These are phyloP conservation scores for Cryptococcus sp. DNA, from an alignment of 1,284 basidiomycete species.

Conservation along the genomic window DNA sequence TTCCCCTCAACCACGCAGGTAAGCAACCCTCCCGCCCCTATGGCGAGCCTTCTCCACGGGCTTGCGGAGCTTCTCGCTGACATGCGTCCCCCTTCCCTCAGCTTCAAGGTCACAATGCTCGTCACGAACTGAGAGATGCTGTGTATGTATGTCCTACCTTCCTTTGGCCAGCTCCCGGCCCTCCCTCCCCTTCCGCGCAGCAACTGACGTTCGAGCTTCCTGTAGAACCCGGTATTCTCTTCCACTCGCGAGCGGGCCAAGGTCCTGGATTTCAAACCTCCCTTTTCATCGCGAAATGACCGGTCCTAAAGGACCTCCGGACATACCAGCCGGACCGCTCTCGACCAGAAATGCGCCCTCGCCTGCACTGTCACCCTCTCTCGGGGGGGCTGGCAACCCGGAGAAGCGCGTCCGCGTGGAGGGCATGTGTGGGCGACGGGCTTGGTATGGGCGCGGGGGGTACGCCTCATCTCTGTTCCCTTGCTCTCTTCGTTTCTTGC, in stretches of 20 bases:
- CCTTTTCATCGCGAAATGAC: conserved; percentile 21
- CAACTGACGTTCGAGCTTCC: not conserved
- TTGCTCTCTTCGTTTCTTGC: conserved; percentile 7
- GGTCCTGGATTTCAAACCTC: conserved; percentile 53
- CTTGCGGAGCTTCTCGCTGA: not conserved
- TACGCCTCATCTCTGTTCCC: conserved; percentile 24
- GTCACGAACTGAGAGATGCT: conserved; percentile 33
- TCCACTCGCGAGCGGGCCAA: conserved; percentile 50
- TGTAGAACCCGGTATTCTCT: conserved; percentile 4
- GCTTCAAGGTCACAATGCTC: conserved; percentile 52
- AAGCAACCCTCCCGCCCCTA: not conserved
- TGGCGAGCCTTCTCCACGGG: not conserved
- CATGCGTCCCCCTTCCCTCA: conserved; percentile 10
- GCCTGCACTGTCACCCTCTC: conserved; percentile 2
- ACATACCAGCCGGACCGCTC: conserved; percentile 36
- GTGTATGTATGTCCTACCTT: conserved; percentile 7
- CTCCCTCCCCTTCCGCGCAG: not conserved
- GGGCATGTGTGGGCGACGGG: conserved; percentile 21
- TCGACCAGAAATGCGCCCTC: conserved; percentile 51
- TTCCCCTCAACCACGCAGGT: conserved; percentile 13
- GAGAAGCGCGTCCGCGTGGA: conserved; percentile 37
- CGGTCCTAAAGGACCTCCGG: conserved; percentile 44
- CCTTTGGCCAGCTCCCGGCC: not conserved
- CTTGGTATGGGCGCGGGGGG: conserved; percentile 48
- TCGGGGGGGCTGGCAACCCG: conserved; percentile 15